These are phyloP conservation scores for Vachellia pachyceras DNA, from an alignment of 306 rosid species.

Conservation along the genomic window DNA sequence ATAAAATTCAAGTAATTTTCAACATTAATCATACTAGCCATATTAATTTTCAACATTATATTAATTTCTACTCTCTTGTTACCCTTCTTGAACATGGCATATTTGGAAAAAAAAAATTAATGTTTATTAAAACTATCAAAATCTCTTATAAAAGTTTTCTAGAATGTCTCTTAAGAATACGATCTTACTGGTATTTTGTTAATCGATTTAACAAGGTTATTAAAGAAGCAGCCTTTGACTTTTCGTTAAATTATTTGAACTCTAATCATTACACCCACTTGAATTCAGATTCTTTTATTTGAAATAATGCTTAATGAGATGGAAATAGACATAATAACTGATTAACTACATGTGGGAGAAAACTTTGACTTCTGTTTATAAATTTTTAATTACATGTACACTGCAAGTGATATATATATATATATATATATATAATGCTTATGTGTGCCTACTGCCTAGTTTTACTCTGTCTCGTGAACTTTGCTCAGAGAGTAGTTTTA, in stretches of 20 bases:
- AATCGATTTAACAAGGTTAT: neutral
- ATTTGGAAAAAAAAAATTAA: no score
- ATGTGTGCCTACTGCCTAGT: neutral
- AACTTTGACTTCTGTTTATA: neutral
- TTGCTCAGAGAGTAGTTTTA: no score
- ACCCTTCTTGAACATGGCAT: no score
- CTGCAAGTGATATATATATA: neutral
- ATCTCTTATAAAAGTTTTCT: no score
- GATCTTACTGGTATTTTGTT: neutral
- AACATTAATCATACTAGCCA: no score
- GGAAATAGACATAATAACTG: neutral
- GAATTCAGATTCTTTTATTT: neutral
- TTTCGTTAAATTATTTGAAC: neutral
- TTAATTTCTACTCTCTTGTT: no score
- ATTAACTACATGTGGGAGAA: neutral
- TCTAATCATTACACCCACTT: neutral
- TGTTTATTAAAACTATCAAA: no score
- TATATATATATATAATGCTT: neutral
- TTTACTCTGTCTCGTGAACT: neutral
- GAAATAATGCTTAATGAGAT: neutral
- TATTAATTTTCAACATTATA: no score
- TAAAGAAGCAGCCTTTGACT: conserved; percentile 1
- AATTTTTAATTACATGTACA: neutral
- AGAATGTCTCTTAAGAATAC: no score
- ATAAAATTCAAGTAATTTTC: no score